Base-by-base conservation (phyloP, 2,329 filamentous ascomycete genomes). In the Massarina eburnea region DNA sequence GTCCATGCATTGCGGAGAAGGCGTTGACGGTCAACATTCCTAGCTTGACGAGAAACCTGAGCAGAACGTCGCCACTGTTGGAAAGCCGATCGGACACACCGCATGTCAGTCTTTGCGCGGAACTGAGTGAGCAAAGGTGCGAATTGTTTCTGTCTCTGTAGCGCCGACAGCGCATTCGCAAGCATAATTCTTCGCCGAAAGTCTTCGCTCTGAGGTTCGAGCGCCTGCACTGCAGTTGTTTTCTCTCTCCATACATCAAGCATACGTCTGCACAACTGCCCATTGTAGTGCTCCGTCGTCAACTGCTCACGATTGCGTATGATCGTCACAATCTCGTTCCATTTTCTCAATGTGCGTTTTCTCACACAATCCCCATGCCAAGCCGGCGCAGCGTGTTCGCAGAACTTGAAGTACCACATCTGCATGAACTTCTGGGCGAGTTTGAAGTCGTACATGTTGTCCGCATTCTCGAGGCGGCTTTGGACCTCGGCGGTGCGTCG, bases 1-100 rank as follows among this genome's bases (percentile, higher is more conserved):
- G 76, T 83, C 72, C 80, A 83, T 3, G 79, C 73, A 59, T 81
- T 82, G 39, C 76, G 76, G 39, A 83, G 58, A 21, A 84, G 62
- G 36, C 81, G 77, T 52, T 72, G 62, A 9, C 71, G 75, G 58
- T 84, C 74, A 24, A 80, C 67, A 39, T 73, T 66, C 18, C 70
- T 66, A 15, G 83, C 82, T 53, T 76, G 70, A 37, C 67, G 69
- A 26, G 75, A 69, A 53, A 76, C 52, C 4, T 59, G 45, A 54
- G 65, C 46, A 17, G 64, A 75, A 19, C 71, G 64, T 12, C 72
- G 69, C 82, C 82, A 85, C 15, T 71, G 66, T 8, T 62, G 60
- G 26, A 84, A 74, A 10, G 71, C 67, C 15, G 71, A 72, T 30
- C 72, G 71, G 18, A 79, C 52, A 24, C 80, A 61, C 30, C 76